Conservation (phyloP, 129 eudicot species). For the Lonicera japonica region DNA sequence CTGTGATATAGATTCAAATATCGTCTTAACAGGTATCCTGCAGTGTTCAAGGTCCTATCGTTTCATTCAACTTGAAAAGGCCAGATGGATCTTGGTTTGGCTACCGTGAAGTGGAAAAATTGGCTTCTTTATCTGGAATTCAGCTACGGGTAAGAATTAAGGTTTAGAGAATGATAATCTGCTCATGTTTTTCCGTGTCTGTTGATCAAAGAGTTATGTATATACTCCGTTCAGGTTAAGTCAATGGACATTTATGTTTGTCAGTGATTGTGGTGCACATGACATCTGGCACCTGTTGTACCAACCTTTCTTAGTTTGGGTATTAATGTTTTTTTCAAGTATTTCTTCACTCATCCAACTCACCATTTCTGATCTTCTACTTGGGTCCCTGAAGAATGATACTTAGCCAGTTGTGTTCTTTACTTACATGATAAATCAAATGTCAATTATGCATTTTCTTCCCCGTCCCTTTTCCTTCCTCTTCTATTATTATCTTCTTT, state of each 20-base stretch:
- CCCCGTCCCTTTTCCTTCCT: too few species aligned
- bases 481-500: too few species aligned
- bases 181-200: background rate
- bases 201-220: background rate
- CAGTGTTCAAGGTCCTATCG: slow-evolving; percentile 54
- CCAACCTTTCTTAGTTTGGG: background rate
- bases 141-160: slow-evolving; percentile 71
- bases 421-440: background rate
- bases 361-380: background rate
- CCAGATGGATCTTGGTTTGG: slow-evolving; percentile 96
- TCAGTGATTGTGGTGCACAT: slow-evolving; percentile 1
- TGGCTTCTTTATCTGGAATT: slow-evolving; percentile 86
- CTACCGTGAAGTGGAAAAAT: slow-evolving; percentile 88
- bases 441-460: too few species aligned
- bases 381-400: background rate
- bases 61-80: slow-evolving; percentile 81
- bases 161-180: background rate
- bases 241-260: background rate
- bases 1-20: background rate
- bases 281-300: background rate
- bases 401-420: background rate
- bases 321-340: background rate
- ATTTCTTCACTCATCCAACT: background rate
- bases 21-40: slow-evolving; percentile 25
- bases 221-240: background rate